Conservation (phyloP, 352 stramenopile species). For the Achlya hypogyna region DNA sequence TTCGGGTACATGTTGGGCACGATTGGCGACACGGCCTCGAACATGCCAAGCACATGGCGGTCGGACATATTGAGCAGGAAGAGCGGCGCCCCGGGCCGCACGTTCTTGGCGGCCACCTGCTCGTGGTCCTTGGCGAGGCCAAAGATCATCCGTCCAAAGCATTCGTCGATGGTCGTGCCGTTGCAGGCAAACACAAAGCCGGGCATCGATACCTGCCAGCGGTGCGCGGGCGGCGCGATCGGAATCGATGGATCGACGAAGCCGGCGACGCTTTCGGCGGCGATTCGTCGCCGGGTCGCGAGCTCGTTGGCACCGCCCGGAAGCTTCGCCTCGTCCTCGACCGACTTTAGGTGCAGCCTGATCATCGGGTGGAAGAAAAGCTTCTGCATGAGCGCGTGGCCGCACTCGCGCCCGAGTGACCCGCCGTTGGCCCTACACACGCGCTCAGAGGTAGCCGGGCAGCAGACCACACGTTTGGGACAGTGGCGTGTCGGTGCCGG, state of each 20-base stretch:
- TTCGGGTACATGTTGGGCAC: constrained; percentile 71
- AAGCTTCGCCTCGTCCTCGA: constrained; percentile 75
- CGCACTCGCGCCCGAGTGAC: constrained; percentile 52
- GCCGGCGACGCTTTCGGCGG: constrained; percentile 48
- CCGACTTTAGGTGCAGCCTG: constrained; percentile 68
- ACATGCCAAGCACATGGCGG: constrained; percentile 74
- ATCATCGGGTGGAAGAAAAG: constrained; percentile 79
- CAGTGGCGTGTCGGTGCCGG: constrained; percentile 30
- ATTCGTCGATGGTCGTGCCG: constrained; percentile 74
- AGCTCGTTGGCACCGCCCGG: constrained; percentile 63
- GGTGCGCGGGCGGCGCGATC: constrained; percentile 25
- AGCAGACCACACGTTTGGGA: neutral
- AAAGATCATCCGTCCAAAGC: constrained; percentile 80
- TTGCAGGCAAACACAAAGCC: constrained; percentile 82
- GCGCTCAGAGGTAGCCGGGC: neutral
- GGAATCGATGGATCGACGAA: constrained; percentile 19
- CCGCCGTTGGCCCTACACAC: constrained; percentile 49
- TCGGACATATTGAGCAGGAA: constrained; percentile 83
- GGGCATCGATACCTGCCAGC: constrained; percentile 40
- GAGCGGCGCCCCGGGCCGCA: constrained; percentile 66
- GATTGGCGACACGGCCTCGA: constrained; percentile 67
- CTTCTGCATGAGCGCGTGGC: constrained; percentile 60
- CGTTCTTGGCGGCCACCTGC: constrained; percentile 40
- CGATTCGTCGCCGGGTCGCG: constrained; percentile 51
- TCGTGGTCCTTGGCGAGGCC: constrained; percentile 69